A percentile compares a stretch with the other conserved stretches of the same genome.
Evolutionary conservation across 2,329 filamentous ascomycete species (phyloP).

Genomic region (Microcyclospora tardicrescens): DNA sequence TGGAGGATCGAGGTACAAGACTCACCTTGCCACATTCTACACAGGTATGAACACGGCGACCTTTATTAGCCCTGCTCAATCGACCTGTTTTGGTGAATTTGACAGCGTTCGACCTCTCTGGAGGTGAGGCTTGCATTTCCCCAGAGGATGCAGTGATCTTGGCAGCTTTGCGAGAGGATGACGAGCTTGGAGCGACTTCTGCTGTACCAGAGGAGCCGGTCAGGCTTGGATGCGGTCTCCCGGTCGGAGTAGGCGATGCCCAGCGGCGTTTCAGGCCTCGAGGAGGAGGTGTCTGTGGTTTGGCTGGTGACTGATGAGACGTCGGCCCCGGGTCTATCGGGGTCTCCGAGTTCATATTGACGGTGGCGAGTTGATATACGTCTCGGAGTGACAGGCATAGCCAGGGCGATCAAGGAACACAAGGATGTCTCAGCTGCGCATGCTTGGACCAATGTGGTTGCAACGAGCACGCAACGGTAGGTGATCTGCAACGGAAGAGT

Average conservation of each 20-base stretch:
- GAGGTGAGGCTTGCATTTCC: too few relatives aligned
- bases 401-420: too few relatives aligned
- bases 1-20: conserved; percentile 3
- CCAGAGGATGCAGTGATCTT: too few relatives aligned
- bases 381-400: conserved; percentile 1
- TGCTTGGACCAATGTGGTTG: too few relatives aligned
- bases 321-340: conserved; percentile 1
- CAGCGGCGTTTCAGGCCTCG: too few relatives aligned
- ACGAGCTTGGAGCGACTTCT: too few relatives aligned
- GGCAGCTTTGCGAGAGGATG: too few relatives aligned
- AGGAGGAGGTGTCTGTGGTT: too few relatives aligned
- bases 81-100: conserved; percentile 34
- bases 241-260: background rate
- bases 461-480: too few relatives aligned
- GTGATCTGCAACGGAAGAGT: too few relatives aligned
- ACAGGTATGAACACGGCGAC: conserved; percentile 32
- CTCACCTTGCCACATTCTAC: conserved; percentile 34
- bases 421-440: too few relatives aligned
- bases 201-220: too few relatives aligned
- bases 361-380: conserved; percentile 1
- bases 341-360: conserved; percentile 3
- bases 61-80: conserved; percentile 36
- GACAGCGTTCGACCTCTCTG: conserved; percentile 12
- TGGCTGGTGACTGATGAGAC: background rate
- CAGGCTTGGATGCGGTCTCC: background rate